These are phyloP conservation scores for Epichloe sp. DNA, from an alignment of 2,329 filamentous ascomycete species.

Conservation along the genomic window DNA sequence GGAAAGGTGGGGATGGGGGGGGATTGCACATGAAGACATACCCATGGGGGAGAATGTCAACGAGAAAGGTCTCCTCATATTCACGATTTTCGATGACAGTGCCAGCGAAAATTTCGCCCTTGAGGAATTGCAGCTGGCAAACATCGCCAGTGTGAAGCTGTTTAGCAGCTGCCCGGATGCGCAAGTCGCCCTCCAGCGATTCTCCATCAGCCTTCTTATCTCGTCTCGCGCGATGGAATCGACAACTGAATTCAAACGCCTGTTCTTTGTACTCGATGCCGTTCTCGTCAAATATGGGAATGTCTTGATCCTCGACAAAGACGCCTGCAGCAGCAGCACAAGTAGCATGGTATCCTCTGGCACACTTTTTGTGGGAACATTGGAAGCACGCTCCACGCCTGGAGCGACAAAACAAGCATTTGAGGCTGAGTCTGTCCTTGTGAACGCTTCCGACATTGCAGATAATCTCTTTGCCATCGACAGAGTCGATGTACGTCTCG, in stretches of 20 bases:
- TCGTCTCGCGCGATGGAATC: slow-evolving; percentile 83
- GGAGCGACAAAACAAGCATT: slow-evolving; percentile 88
- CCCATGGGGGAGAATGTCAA: slow-evolving; percentile 77
- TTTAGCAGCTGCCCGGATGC: slow-evolving; percentile 54
- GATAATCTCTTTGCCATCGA: slow-evolving; percentile 59
- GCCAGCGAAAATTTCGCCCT: slow-evolving; percentile 82
- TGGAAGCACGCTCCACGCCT: slow-evolving; percentile 95
- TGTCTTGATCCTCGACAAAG: slow-evolving; percentile 74
- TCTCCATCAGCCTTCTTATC: slow-evolving; percentile 61
- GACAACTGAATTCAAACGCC: slow-evolving; percentile 85
- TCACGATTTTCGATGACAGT: slow-evolving; percentile 71
- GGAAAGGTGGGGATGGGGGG: too few species aligned
- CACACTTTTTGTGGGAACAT: slow-evolving; percentile 89
- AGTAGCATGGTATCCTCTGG: slow-evolving; percentile 85
- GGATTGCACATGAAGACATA: slow-evolving; percentile 32
- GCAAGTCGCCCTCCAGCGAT: slow-evolving; percentile 54
- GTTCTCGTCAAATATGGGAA: slow-evolving; percentile 79
- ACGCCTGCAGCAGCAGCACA: slow-evolving; percentile 88
- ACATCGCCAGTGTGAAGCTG: slow-evolving; percentile 59
- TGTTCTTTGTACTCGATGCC: slow-evolving; percentile 86
- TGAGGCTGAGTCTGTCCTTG: slow-evolving; percentile 78
- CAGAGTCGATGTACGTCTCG: slow-evolving; percentile 72
- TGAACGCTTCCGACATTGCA: slow-evolving; percentile 70
- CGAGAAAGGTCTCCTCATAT: slow-evolving; percentile 60
- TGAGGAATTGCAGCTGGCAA: slow-evolving; percentile 74